Evolutionary conservation across 176 grass and related monocot species (phyloP).

Genomic region (Phragmites australis): DNA sequence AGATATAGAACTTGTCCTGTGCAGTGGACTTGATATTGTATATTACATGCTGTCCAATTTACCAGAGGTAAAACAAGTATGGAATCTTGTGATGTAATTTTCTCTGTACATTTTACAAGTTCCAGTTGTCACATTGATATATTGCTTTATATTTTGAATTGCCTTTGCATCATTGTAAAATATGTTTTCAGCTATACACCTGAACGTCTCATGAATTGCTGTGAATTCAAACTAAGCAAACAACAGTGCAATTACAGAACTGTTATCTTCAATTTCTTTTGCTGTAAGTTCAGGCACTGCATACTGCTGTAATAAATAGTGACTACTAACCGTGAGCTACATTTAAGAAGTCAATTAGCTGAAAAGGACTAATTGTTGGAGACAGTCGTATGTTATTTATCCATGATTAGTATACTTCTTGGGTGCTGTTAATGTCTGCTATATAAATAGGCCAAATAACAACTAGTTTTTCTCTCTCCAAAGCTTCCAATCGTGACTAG

Average conservation of each 20-base stretch:
- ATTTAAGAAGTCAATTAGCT: background rate
- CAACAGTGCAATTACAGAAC: background rate
- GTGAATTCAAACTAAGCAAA: background rate
- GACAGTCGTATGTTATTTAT: background rate
- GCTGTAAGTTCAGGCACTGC: background rate
- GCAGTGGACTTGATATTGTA: conserved; percentile 73
- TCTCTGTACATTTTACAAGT: background rate
- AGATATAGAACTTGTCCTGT: conserved; percentile 63
- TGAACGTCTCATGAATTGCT: background rate
- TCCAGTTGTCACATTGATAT: background rate
- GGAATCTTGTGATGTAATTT: conserved; percentile 8
- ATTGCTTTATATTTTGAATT: conserved; percentile 3
- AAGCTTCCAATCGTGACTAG: background rate
- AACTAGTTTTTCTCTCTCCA: background rate
- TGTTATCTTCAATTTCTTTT: too few relatives aligned
- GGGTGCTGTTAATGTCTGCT: background rate
- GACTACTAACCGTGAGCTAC: background rate
- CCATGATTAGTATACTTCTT: background rate
- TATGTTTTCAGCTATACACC: background rate
- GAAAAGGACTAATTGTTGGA: background rate
- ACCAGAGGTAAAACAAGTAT: conserved; percentile 59
- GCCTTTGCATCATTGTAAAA: background rate
- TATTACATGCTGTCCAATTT: conserved; percentile 53
- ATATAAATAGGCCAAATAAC: background rate
- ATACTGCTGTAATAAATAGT: background rate